phyloP scores from a whole-genome alignment of 352 stramenopile genomes.

The Phytophthora cactorum region DNA sequence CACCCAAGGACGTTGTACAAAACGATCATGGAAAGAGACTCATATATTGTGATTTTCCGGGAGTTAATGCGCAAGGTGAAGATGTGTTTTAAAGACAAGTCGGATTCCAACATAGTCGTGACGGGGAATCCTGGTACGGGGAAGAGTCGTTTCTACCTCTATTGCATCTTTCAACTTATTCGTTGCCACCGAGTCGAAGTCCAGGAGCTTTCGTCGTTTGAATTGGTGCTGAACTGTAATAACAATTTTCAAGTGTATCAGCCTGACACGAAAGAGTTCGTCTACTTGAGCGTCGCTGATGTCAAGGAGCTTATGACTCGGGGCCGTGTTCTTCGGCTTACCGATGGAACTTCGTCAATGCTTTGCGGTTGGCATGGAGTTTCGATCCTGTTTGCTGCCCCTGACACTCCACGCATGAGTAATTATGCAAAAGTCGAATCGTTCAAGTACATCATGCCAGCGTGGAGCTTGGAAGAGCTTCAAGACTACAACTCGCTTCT shows the following conservation, averaged over 20 bases:
- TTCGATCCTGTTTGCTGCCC: conserved; percentile 29
- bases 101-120: too few relatives aligned
- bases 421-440: conserved; percentile 2
- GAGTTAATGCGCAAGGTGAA: background rate
- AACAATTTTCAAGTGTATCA: conserved; percentile 12
- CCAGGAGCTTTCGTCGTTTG: conserved; percentile 16
- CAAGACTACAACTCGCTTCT: conserved; percentile 10
- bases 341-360: too few relatives aligned
- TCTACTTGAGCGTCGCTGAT: conserved; percentile 4
- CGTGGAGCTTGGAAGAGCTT: conserved; percentile 13
- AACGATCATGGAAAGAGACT: background rate
- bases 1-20: too few relatives aligned
- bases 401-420: background rate
- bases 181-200: too few relatives aligned
- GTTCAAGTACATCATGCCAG: conserved; percentile 11
- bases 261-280: conserved; percentile 4
- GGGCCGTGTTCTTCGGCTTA: conserved; percentile 25
- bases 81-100: too few relatives aligned
- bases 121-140: background rate
- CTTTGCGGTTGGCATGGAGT: too few relatives aligned
- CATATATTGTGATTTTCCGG: background rate
- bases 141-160: conserved; percentile 37
- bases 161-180: conserved; percentile 36
- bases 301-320: background rate
- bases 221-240: conserved; percentile 26